Conservation (phyloP, 73 alveolate species). For the Paraurostyla sp. region DNA sequence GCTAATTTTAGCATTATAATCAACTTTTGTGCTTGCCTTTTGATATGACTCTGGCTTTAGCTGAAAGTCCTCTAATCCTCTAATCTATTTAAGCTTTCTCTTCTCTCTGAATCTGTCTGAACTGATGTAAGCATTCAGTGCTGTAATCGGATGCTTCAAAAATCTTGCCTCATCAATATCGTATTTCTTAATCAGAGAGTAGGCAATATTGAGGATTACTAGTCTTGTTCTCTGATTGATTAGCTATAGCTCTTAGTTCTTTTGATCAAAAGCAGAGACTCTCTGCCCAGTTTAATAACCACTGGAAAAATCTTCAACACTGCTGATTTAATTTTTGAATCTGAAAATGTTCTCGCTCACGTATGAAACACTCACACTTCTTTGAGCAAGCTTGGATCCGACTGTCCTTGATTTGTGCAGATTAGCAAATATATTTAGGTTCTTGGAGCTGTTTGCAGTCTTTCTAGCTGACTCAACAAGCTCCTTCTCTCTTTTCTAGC, state of each 20-base stretch:
- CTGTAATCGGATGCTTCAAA: conserved; percentile 35
- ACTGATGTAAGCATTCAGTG: neutral
- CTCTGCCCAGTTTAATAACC: too few relatives aligned
- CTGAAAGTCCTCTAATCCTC: conserved; percentile 18
- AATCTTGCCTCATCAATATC: conserved; percentile 58
- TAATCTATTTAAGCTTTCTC: conserved; percentile 4
- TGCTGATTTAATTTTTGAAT: neutral
- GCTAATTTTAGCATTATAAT: too few relatives aligned
- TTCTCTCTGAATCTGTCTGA: neutral
- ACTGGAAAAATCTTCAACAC: neutral
- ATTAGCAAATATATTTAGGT: too few relatives aligned
- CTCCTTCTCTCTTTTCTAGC: conserved; percentile 90
- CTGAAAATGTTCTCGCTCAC: conserved; percentile 2
- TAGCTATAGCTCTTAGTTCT: neutral
- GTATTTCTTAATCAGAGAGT: conserved; percentile 29
- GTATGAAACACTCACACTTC: conserved; percentile 40
- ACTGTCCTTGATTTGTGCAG: neutral
- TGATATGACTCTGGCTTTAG: too few relatives aligned
- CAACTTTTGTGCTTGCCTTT: too few relatives aligned
- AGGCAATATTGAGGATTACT: conserved; percentile 25
- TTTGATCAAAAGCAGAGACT: too few relatives aligned
- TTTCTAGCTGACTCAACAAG: conserved; percentile 85
- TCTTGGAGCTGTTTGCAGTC: conserved; percentile 37
- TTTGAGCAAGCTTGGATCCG: neutral
- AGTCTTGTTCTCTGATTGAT: conserved; percentile 40